Percentiles rank a stretch among this genome's conserved stretches.
These are phyloP conservation scores for Pythium periplocum DNA, from an alignment of 352 stramenopile species.

Conservation along the genomic window DNA sequence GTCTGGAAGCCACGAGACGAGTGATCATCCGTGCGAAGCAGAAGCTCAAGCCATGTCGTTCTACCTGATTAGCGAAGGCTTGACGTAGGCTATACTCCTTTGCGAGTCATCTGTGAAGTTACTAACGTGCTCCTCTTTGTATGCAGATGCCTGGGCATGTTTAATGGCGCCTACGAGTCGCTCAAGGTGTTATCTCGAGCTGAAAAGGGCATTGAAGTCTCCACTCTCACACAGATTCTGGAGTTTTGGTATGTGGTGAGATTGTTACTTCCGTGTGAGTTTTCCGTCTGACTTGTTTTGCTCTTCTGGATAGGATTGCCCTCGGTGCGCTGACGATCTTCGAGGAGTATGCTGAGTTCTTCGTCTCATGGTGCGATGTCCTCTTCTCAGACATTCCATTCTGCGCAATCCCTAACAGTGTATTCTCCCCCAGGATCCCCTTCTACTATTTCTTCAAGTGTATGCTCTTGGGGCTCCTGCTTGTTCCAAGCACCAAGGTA, in stretches of 20 bases:
- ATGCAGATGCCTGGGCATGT: conserved; percentile 44
- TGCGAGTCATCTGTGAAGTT: background rate
- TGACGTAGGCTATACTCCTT: conserved; percentile 33
- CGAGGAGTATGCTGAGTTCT: conserved; percentile 63
- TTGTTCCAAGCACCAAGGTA: conserved; percentile 60
- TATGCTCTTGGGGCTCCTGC: conserved; percentile 40
- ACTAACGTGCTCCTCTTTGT: background rate
- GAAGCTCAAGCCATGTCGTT: conserved; percentile 36
- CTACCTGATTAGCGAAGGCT: conserved; percentile 63
- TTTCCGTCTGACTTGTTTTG: conserved; percentile 1
- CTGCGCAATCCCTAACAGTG: background rate
- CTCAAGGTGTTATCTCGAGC: conserved; percentile 60
- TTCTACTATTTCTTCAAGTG: conserved; percentile 82
- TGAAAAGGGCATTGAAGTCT: conserved; percentile 46
- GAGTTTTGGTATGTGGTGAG: conserved; percentile 43
- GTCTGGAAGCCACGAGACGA: too few relatives aligned
- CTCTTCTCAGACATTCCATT: background rate
- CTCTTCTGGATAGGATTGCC: conserved; percentile 35
- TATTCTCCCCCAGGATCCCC: conserved; percentile 32
- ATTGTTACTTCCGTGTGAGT: background rate
- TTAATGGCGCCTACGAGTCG: conserved; percentile 61
- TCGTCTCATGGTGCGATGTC: conserved; percentile 48
- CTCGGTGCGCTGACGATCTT: conserved; percentile 48
- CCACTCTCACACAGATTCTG: conserved; percentile 41
- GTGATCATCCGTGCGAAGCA: too few relatives aligned